Conservation (phyloP, 371 early-diverging fungal genomes). For the Lichtheimia ramosa region DNA sequence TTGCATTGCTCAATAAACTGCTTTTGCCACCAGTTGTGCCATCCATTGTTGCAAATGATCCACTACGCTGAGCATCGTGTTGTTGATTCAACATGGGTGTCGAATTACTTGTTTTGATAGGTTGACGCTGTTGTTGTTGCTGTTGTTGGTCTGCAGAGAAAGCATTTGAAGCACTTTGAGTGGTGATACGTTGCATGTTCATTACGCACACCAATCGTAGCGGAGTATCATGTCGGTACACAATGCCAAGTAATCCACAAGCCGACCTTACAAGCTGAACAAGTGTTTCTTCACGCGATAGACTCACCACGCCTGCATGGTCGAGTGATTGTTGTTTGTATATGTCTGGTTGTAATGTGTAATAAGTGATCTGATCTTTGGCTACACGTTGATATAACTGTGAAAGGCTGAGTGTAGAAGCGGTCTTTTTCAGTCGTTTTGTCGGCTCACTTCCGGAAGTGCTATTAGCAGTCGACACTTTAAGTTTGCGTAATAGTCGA, state of each 20-base stretch:
- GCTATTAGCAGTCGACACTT: constrained; percentile 12
- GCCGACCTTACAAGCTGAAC: constrained; percentile 34
- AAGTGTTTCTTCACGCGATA: constrained; percentile 27
- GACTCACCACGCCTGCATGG: not conserved
- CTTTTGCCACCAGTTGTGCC: constrained; percentile 5
- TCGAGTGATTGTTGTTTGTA: not conserved
- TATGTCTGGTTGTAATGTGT: constrained; percentile 9
- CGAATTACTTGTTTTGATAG: not conserved
- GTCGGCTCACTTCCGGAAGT: constrained; percentile 10
- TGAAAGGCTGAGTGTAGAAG: constrained; percentile 34
- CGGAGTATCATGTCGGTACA: constrained; percentile 32
- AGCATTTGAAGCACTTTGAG: constrained; percentile 1
- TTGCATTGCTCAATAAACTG: constrained; percentile 18
- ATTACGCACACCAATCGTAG: constrained; percentile 35
- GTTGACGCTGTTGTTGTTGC: not conserved
- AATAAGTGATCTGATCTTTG: constrained; percentile 43
- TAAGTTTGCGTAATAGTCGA: constrained; percentile 33
- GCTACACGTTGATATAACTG: constrained; percentile 39
- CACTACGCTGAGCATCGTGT: not conserved
- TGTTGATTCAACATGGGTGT: constrained; percentile 17
- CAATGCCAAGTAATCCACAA: constrained; percentile 43
- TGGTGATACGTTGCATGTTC: constrained; percentile 21
- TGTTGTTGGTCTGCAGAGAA: not conserved
- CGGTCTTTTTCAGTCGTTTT: constrained; percentile 27
- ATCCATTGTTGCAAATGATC: constrained; percentile 4